phyloP scores from a whole-genome alignment of 179 eudicot species.

The Camellia oleifera region DNA sequence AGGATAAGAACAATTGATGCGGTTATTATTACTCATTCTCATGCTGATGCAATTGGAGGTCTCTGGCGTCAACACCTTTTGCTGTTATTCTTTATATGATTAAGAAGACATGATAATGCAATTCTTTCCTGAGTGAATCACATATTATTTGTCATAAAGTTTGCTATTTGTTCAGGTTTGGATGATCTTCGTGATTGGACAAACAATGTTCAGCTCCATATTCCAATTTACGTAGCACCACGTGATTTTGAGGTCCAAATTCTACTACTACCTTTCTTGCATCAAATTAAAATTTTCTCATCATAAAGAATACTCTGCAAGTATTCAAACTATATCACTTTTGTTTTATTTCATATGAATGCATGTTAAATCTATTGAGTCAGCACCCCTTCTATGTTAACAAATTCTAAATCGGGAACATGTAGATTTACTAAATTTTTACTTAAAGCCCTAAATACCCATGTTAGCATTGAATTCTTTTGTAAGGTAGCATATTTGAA shows the following conservation, averaged over 20 bases:
- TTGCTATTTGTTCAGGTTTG: slow-evolving; percentile 50
- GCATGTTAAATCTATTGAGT: neutral
- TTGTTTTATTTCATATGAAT: neutral
- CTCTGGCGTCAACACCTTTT: slow-evolving; percentile 36
- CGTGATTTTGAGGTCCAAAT: slow-evolving; percentile 92
- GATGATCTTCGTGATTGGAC: slow-evolving; percentile 99
- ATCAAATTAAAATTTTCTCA: neutral
- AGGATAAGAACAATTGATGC: slow-evolving; percentile 97
- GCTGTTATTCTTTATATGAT: slow-evolving; percentile 24
- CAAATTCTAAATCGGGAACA: neutral
- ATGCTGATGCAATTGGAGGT: slow-evolving; percentile 99
- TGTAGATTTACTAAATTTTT: neutral
- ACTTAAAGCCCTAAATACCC: neutral
- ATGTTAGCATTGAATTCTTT: neutral
- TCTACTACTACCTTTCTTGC: slow-evolving; percentile 14
- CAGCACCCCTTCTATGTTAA: neutral
- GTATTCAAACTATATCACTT: neutral
- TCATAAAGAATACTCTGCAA: neutral
- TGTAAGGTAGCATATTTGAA: neutral
- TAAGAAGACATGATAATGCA: slow-evolving; percentile 1
- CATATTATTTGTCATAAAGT: neutral
- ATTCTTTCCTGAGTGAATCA: neutral
- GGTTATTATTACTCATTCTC: slow-evolving; percentile 97
- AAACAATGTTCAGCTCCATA: slow-evolving; percentile 81
- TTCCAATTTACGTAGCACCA: slow-evolving; percentile 81